Evolutionary conservation across 106 monocot genomes (phyloP).

Genomic region (Amphibolis antarctica): DNA sequence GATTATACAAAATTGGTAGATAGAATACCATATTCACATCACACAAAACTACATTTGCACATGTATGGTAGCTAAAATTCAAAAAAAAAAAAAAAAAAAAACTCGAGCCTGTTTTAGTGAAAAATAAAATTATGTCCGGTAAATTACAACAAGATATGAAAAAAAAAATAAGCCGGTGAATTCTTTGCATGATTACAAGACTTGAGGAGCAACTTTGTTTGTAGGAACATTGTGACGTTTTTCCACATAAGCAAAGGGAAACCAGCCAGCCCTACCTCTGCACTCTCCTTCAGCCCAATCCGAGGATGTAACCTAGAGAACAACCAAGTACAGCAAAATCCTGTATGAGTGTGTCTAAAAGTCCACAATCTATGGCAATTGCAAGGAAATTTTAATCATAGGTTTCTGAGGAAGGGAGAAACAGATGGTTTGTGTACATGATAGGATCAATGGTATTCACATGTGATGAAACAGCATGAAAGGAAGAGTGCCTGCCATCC

Average conservation of each 20-base stretch:
- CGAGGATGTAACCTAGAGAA: conserved; percentile 13
- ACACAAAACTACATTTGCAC: too few relatives aligned
- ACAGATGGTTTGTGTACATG: not conserved
- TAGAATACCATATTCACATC: too few relatives aligned
- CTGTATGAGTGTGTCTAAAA: too few relatives aligned
- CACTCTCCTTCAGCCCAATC: conserved; percentile 32
- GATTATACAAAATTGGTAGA: too few relatives aligned
- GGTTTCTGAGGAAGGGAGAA: not conserved
- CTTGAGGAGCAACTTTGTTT: conserved; percentile 10
- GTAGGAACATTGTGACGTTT: conserved; percentile 12
- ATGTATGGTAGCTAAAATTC: too few relatives aligned
- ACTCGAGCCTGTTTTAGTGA: too few relatives aligned
- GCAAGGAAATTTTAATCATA: not conserved
- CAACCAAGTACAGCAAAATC: not conserved
- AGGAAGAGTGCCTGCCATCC: too few relatives aligned
- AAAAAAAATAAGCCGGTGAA: too few relatives aligned
- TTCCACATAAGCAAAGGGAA: conserved; percentile 18
- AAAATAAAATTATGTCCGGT: too few relatives aligned
- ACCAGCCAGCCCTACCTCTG: conserved; percentile 22
- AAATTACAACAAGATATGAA: too few relatives aligned
- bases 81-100: too few relatives aligned
- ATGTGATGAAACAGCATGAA: not conserved
- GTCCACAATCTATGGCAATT: not conserved
- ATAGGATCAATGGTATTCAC: not conserved
- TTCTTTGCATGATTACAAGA: conserved; percentile 3